Conservation (phyloP, 169 alveolate genomes). For the Haemoproteus tartakovskyi region DNA sequence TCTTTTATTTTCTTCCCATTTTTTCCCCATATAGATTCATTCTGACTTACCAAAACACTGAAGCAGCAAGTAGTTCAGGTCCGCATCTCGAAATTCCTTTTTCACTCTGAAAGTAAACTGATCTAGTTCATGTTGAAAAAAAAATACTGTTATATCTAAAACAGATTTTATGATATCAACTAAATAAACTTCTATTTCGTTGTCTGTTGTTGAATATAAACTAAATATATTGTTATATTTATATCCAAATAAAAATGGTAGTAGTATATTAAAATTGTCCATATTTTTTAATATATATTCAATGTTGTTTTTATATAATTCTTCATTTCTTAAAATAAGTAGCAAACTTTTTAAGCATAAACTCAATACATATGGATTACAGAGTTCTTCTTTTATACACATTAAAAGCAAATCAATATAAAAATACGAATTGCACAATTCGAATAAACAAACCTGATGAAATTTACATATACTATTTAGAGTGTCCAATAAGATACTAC, state of each 20-base stretch:
- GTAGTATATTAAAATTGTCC: slow-evolving; percentile 38
- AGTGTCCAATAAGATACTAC: slow-evolving; percentile 13
- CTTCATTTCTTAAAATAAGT: slow-evolving; percentile 36
- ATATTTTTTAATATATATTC: slow-evolving; percentile 48
- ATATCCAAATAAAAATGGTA: slow-evolving; percentile 57
- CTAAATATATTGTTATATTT: slow-evolving; percentile 45
- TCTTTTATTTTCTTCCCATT: not conserved
- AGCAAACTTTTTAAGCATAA: slow-evolving; percentile 38
- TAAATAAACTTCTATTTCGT: slow-evolving; percentile 1
- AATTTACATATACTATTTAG: slow-evolving; percentile 26
- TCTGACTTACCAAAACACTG: slow-evolving; percentile 38
- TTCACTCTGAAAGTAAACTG: slow-evolving; percentile 26
- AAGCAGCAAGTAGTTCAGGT: slow-evolving; percentile 26
- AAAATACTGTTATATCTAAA: slow-evolving; percentile 25
- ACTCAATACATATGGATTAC: slow-evolving; percentile 50
- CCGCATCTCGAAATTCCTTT: slow-evolving; percentile 34
- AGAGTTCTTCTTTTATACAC: slow-evolving; percentile 36
- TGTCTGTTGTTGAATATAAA: not conserved
- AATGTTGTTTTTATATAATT: slow-evolving; percentile 37
- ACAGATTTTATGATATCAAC: slow-evolving; percentile 14
- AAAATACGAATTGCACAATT: slow-evolving; percentile 40
- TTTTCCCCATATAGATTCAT: not conserved
- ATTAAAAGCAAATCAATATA: slow-evolving; percentile 27
- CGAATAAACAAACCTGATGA: slow-evolving; percentile 5
- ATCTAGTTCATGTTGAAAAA: slow-evolving; percentile 16